Evolutionary conservation across 768 basidiomycete species (phyloP).

Genomic region (Hebeloma cylindrosporum): DNA sequence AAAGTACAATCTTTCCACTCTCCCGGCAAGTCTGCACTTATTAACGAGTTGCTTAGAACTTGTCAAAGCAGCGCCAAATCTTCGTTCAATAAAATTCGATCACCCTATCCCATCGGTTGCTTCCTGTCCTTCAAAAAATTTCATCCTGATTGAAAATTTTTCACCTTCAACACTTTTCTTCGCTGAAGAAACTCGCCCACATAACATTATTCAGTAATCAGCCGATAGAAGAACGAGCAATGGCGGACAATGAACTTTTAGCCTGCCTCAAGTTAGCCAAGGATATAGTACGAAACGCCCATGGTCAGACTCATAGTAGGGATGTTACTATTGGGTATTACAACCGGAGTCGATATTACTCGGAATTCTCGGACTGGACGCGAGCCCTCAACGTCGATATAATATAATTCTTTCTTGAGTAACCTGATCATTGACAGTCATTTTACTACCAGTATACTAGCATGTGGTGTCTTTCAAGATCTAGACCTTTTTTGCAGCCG

Average conservation of each 20-base stretch:
- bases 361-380: too few relatives aligned
- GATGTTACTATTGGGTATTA: conserved; percentile 2
- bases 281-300: conserved; percentile 14
- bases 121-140: neutral
- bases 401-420: too few relatives aligned
- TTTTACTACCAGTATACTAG: too few relatives aligned
- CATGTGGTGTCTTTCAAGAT: too few relatives aligned
- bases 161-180: conserved; percentile 1
- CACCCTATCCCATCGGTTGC: conserved; percentile 1
- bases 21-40: neutral
- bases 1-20: conserved; percentile 21
- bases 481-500: too few relatives aligned
- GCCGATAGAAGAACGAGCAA: neutral
- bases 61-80: conserved; percentile 20
- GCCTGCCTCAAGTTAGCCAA: conserved; percentile 16
- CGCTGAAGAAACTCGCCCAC: conserved; percentile 7
- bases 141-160: neutral
- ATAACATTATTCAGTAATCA: neutral
- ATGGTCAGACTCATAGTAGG: conserved; percentile 5
- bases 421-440: too few relatives aligned
- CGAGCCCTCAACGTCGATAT: too few relatives aligned
- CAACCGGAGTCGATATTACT: neutral
- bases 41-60: conserved; percentile 13
- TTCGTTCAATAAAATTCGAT: conserved; percentile 19
- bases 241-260: neutral